Evolutionary conservation across 2,329 filamentous ascomycete genomes (phyloP), one percentile per base, ranked within the genome.

Genomic region (Karstenula rhodostoma): DNA sequence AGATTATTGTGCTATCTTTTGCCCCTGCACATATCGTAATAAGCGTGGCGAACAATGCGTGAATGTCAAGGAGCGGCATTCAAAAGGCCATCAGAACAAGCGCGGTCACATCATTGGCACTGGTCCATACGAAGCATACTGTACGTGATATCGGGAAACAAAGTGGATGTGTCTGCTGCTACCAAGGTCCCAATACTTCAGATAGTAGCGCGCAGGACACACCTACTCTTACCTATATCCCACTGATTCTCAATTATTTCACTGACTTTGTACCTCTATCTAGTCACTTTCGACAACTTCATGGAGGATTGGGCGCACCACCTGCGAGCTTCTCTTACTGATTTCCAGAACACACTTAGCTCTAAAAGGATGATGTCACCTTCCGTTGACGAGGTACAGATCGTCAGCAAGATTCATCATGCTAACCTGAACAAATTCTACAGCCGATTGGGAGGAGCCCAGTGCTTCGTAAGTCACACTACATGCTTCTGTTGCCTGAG

Each of bases 401-500:
- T 69, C 7, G 61, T 67, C 4, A 49, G 65, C 2, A 67, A 75
- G 4, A 71, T 80, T 33, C 67, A 70, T 29, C 64, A 66, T 1
- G 52, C 59, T 9, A 65, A 74, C 23, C 57, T 76, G 44, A 64
- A 58, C 32, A 32, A 37, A 15, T 82, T 81, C 66, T 82, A 76
- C 63, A 67, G 29, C 4, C 53, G 33, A 10, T 17, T 67, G 1
- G 60, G 61, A 1, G 56, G 59, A 9, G 57, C 60, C 13, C 22
- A 62, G 9, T 25, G 61, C 1, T 73, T 78, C 49, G 70, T 78
- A 17, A 82, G 77, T 32, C 81, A 82, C 60, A 72, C 78, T 1
- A 78, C 78, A 1, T 84, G 82, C 59, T 82, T 83, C 59, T 81
- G 77, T 54, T 85, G 82, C 61, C 68, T 84, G 23, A 75, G 79